These are phyloP conservation scores for Cephaloascus albidus DNA, from an alignment of 805 yeast genomes.

Conservation along the genomic window DNA sequence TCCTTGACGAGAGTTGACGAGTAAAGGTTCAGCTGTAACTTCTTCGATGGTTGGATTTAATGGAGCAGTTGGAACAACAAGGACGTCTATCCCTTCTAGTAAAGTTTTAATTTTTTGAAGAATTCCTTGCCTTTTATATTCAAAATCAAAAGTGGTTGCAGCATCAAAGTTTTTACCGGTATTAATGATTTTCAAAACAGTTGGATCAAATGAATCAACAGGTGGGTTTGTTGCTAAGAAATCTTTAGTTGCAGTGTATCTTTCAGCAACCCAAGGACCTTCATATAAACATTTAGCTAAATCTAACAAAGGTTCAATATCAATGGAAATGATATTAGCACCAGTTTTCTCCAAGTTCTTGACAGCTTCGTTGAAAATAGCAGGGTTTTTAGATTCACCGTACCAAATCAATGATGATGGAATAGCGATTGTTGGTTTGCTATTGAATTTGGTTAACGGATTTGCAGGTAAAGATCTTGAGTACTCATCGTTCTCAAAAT, in stretches of 20 bases:
- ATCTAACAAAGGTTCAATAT: constrained; percentile 68
- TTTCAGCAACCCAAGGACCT: constrained; percentile 98
- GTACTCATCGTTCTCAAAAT: constrained; percentile 62
- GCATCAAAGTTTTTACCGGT: constrained; percentile 77
- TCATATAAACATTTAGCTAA: constrained; percentile 86
- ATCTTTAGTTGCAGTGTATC: constrained; percentile 75
- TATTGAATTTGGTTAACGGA: constrained; percentile 51
- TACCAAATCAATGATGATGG: constrained; percentile 72
- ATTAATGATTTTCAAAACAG: constrained; percentile 65
- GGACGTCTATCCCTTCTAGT: constrained; percentile 57
- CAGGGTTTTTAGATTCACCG: constrained; percentile 73
- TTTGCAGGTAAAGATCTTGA: constrained; percentile 66
- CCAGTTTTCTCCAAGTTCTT: constrained; percentile 47
- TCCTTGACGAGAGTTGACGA: constrained; percentile 85
- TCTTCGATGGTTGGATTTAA: constrained; percentile 76
- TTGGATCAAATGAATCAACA: constrained; percentile 66
- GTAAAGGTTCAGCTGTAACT: constrained; percentile 68
- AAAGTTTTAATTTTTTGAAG: constrained; percentile 51
- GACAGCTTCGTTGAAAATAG: constrained; percentile 55
- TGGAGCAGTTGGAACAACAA: constrained; percentile 92
- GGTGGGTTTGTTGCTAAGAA: constrained; percentile 68
- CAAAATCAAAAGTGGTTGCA: constrained; percentile 74
- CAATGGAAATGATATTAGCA: constrained; percentile 46
- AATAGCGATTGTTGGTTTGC: constrained; percentile 61
- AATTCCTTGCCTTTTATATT: constrained; percentile 79